Base-by-base conservation (phyloP, 2,329 filamentous ascomycete species). In the Grosmannia huntii region DNA sequence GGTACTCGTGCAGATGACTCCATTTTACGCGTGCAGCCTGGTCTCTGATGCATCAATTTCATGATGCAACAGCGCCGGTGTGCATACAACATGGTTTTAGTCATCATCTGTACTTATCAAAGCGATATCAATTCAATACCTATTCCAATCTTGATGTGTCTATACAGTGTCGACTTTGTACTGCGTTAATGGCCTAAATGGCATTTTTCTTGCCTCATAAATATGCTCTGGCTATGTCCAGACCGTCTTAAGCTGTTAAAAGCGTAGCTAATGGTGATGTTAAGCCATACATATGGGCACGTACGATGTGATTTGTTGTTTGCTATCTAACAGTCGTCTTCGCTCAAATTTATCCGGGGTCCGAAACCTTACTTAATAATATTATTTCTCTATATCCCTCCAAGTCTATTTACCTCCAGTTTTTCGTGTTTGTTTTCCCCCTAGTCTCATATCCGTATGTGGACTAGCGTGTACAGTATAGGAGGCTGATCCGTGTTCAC, bases 401-500 rank as follows among this genome's bases (percentile, higher is more conserved):
- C n/a, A 28, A 28, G 5, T 28, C 5, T 28, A 28, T 28, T 56
- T 25, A 2, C 21, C 36, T 11, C 23, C 19, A 52, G 33, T 38
- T 57, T 54, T 31, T 59, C 56, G 31, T 52, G 55, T 57, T 56
- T 53, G 23, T 55, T 58, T 49, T 44, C 41, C 49, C 59, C 48
- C 59, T 58, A 54, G 33, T 54, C 3, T 52, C 7, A 7, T 49
- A 6, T 50, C 68, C 64, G 27, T 31, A 66, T 71, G 63, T 48
- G 68, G 68, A 67, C 64, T 71, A 71, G 69, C 64, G 56, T 60
- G 53, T 60, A 57, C 33, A 44, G 38, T 57, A 36, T 57, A 59
- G 55, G 60, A 64, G 65, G 66, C 76, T 80, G 77, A 80, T 80
- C 75, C 72, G 75, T 74, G 72, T 75, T 73, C 70, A 70, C 68